Percentiles rank a stretch among this genome's conserved stretches.
These are phyloP conservation scores for Rosellinia necatrix DNA, from an alignment of 2,329 filamentous ascomycete genomes.

Conservation along the genomic window DNA sequence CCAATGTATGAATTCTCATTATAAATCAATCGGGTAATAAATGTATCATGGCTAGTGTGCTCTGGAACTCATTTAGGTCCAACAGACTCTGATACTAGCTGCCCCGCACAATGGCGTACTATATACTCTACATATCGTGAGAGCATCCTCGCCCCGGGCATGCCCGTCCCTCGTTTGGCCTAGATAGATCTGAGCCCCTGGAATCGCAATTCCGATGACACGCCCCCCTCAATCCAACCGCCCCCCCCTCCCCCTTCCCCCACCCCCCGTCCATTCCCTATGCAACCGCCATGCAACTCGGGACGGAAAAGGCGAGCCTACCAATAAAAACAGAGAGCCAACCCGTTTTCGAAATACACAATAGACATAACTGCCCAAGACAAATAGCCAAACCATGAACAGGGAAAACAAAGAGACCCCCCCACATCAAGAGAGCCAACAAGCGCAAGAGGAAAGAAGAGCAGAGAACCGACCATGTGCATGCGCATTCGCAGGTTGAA, in stretches of 20 bases:
- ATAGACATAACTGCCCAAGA: conserved; percentile 16
- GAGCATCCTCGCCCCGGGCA: neutral
- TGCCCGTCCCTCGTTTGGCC: neutral
- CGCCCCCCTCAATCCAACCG: neutral
- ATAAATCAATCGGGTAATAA: neutral
- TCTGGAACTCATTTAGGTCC: too few relatives aligned
- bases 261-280: conserved; percentile 10
- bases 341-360: conserved; percentile 18
- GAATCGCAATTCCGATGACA: conserved; percentile 14
- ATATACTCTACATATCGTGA: conserved; percentile 10
- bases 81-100: conserved; percentile 14
- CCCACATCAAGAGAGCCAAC: neutral
- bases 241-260: neutral
- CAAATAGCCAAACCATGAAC: conserved; percentile 8
- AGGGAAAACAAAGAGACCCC: conserved; percentile 1
- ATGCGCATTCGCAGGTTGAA: conserved; percentile 13
- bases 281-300: conserved; percentile 28
- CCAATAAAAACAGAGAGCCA: conserved; percentile 23
- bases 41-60: neutral
- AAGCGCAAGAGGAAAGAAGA: conserved; percentile 6
- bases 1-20: too few relatives aligned
- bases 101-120: conserved; percentile 8
- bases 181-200: neutral
- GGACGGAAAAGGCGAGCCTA: conserved; percentile 14
- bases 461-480: conserved; percentile 24